Percentiles rank a stretch among this genome's conserved stretches.
These are phyloP conservation scores for Anisodus acutangulus DNA, from an alignment of 257 asterid genomes.

Conservation along the genomic window DNA sequence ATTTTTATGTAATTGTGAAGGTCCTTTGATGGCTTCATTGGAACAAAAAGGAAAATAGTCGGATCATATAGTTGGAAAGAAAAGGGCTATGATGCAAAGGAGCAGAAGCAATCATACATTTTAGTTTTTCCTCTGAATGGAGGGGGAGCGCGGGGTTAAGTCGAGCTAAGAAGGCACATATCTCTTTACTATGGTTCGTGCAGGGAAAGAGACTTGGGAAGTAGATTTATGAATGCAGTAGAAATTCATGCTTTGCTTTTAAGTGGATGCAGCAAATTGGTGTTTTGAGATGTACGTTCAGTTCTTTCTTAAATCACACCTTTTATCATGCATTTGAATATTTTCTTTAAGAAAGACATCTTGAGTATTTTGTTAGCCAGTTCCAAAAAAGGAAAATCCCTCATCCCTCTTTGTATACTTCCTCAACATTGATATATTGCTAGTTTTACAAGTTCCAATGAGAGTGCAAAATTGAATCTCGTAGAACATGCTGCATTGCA, in stretches of 20 bases:
- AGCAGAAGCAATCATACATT: background rate
- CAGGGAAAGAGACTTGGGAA: background rate
- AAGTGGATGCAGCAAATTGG: conserved; percentile 3
- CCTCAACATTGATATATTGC: background rate
- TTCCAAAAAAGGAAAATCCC: background rate
- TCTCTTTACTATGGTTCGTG: too few species aligned
- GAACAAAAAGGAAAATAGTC: background rate
- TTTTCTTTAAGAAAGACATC: background rate
- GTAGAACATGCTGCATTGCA: background rate
- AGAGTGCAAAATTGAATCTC: background rate
- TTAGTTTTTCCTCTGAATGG: background rate
- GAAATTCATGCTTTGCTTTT: conserved; percentile 11
- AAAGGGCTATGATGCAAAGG: conserved; percentile 1
- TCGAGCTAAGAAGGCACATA: background rate
- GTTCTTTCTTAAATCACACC: background rate
- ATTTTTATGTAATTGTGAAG: background rate
- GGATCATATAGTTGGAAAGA: background rate
- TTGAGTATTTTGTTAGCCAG: conserved; percentile 6
- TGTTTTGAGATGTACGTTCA: background rate
- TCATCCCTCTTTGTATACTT: background rate
- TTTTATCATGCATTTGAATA: background rate
- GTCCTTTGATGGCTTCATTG: conserved; percentile 23
- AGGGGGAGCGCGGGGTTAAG: background rate
- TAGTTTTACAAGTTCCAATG: conserved; percentile 4
- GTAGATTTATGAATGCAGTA: background rate